Base-by-base conservation (phyloP, 2,329 filamentous ascomycete species). In the Pezicula carpinea region DNA sequence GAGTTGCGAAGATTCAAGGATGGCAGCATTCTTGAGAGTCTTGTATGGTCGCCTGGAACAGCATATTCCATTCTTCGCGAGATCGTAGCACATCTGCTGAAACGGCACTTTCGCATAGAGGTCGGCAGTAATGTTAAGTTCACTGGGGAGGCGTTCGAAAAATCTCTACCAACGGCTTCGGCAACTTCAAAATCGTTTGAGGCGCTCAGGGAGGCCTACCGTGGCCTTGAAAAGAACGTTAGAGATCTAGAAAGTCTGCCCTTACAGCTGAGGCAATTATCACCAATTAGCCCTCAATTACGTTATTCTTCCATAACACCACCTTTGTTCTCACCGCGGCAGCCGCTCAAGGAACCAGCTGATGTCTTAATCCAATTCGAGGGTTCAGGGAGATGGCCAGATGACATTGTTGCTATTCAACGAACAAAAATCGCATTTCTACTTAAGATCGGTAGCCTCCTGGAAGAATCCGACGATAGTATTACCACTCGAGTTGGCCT, bases 1-100 rank as follows among this genome's bases (percentile, higher is more conserved):
- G 93, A 99, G 65, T 75, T 99, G 39, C 82, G 93, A 54, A 87
- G 93, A 17, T 99, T 99, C 73, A 95, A 91, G 59, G 90, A 97
- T 60, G 93, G 93, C 18, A 92, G 85, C 58, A 96, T 99, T 55
- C 76, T 90, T 7, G 95, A 99, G 66, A 96, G 88, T 60, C 73
- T 97, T 23, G 84, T 95, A 17, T 99, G 93, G 93, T 78, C 83
- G 54, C 75, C 79, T 46, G 72, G 77, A 1, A 71, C 81, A 1
- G 71, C 75, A 3, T 65, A 69, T 26, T 79, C 83, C 6, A 80
- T 96, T 17, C 80, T 89, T 44, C 79, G 89, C 59, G 89, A 96
- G 55, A 93, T 97, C 49, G 70, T 90, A 39, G 72, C 76, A 4
- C 87, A 91, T 61, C 73, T 88, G 15, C 69, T 95, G 11, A 71